Evolutionary conservation across 768 basidiomycete species (phyloP).

Genomic region (Boletus rubescentipes): DNA sequence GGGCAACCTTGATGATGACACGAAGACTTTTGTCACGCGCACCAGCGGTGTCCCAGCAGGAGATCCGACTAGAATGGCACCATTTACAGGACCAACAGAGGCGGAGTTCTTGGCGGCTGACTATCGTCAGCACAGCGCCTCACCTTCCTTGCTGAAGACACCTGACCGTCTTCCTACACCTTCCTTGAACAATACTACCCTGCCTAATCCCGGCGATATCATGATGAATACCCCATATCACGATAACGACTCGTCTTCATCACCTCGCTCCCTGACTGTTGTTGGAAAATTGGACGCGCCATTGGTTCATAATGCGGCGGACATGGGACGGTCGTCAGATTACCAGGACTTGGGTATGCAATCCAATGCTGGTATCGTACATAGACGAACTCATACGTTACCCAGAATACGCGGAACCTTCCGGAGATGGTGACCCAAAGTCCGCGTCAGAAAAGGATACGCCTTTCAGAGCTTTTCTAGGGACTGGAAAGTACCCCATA

Average conservation of each 20-base stretch:
- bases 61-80: constrained; percentile 8
- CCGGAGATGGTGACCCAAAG: constrained; percentile 24
- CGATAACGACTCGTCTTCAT: constrained; percentile 20
- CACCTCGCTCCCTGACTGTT: constrained; percentile 12
- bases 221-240: constrained; percentile 18
- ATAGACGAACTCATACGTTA: neutral
- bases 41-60: constrained; percentile 21
- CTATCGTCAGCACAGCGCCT: constrained; percentile 23
- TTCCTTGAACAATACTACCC: constrained; percentile 8
- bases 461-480: constrained; percentile 44
- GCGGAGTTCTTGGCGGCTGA: constrained; percentile 27
- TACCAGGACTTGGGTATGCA: constrained; percentile 57
- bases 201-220: constrained; percentile 2
- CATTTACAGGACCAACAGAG: constrained; percentile 14
- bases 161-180: constrained; percentile 18
- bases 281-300: constrained; percentile 31
- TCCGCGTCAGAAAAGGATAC: constrained; percentile 39
- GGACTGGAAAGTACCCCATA: constrained; percentile 54
- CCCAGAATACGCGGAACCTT: constrained; percentile 67
- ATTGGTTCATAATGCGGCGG: constrained; percentile 49
- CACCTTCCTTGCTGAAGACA: constrained; percentile 12
- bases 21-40: constrained; percentile 18
- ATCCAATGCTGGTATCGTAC: neutral
- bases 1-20: constrained; percentile 16
- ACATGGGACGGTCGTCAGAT: constrained; percentile 35